These are phyloP conservation scores for Cucurbita pepo DNA, from an alignment of 306 rosid genomes.

Conservation along the genomic window DNA sequence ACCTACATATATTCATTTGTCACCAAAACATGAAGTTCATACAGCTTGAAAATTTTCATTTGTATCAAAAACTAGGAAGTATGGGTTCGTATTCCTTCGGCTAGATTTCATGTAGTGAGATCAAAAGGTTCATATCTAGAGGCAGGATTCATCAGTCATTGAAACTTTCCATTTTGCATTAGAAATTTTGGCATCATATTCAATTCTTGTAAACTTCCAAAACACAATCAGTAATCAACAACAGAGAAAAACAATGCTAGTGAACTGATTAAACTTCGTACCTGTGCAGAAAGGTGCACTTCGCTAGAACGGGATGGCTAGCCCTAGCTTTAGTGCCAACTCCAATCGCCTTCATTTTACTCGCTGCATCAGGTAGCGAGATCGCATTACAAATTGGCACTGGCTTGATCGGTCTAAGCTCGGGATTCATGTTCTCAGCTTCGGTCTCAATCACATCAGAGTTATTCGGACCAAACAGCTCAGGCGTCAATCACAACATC, in stretches of 20 bases:
- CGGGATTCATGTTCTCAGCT: conserved; percentile 86
- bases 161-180: not conserved
- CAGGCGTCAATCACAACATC: conserved; percentile 82
- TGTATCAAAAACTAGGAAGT: not conserved
- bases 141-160: not conserved
- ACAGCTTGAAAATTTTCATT: not conserved
- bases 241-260: not conserved
- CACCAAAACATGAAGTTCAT: not conserved
- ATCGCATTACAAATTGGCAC: conserved; percentile 47
- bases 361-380: conserved; percentile 43
- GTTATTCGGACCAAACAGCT: conserved; percentile 69
- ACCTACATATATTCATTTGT: not conserved
- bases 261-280: conserved; percentile 44
- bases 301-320: conserved; percentile 94
- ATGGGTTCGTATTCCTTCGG: too few species aligned
- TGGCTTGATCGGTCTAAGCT: conserved; percentile 67
- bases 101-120: not conserved
- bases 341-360: conserved; percentile 66
- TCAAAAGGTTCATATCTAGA: not conserved
- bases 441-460: conserved; percentile 88
- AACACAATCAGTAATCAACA: not conserved
- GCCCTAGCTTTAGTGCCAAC: conserved; percentile 70
- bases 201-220: not conserved
- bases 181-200: not conserved
- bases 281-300: conserved; percentile 61